Evolutionary conservation across 2,329 filamentous ascomycete species (phyloP).

Genomic region (Penicillium palitans): DNA sequence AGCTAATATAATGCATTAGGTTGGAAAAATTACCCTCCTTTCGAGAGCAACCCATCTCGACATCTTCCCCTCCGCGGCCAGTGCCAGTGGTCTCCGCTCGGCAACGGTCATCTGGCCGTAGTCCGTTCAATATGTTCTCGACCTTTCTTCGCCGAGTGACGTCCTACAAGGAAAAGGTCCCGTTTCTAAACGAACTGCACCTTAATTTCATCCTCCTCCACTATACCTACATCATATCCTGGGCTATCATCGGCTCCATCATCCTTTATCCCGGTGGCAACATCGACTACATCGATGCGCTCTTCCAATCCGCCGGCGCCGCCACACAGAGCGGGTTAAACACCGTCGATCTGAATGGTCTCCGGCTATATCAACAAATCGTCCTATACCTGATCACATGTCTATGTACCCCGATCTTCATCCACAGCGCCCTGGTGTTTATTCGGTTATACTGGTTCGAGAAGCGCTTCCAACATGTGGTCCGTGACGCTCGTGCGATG

Average conservation of each 20-base stretch:
- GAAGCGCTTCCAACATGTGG: conserved; percentile 86
- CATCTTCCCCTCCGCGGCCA: conserved; percentile 6
- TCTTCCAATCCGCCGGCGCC: conserved; percentile 82
- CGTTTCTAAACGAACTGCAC: conserved; percentile 38
- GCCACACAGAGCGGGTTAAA: conserved; percentile 94
- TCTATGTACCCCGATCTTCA: conserved; percentile 77
- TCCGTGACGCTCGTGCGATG: conserved; percentile 66
- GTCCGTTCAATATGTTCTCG: conserved; percentile 32
- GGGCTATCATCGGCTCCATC: conserved; percentile 72
- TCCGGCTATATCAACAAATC: conserved; percentile 72
- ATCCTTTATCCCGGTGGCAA: conserved; percentile 68
- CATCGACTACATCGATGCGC: conserved; percentile 77
- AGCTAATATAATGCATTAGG: conserved; percentile 13
- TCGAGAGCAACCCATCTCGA: conserved; percentile 12
- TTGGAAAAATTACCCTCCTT: conserved; percentile 22
- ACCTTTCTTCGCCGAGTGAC: conserved; percentile 22
- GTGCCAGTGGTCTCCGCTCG: conserved; percentile 11
- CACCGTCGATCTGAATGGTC: conserved; percentile 64
- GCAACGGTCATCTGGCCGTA: conserved; percentile 12
- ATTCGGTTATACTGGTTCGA: conserved; percentile 97
- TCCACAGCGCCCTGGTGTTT: conserved; percentile 85
- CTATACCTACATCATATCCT: conserved; percentile 75
- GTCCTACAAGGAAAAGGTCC: conserved; percentile 37
- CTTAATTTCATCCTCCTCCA: conserved; percentile 51
- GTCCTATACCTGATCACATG: conserved; percentile 71